Conservation (phyloP, 2,329 filamentous ascomycete genomes). For the Apiospora phragmitis region DNA sequence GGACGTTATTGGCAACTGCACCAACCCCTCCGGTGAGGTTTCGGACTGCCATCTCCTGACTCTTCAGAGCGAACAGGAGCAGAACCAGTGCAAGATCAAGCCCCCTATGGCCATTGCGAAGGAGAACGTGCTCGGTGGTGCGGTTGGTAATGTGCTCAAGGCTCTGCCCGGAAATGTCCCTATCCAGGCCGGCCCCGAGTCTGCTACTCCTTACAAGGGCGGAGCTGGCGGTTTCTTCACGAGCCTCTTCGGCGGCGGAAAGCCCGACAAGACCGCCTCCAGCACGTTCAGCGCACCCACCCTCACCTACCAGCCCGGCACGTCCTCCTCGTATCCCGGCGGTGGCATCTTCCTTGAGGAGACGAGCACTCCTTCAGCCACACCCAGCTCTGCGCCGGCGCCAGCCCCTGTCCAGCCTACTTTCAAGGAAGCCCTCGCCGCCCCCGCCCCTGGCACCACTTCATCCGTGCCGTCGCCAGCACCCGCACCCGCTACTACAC, state of each 20-base stretch:
- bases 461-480: constrained; percentile 15
- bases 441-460: not conserved
- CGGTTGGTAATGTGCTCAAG: constrained; percentile 45
- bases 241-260: constrained; percentile 21
- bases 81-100: constrained; percentile 62
- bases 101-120: constrained; percentile 52
- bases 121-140: constrained; percentile 53
- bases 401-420: constrained; percentile 13
- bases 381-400: constrained; percentile 16
- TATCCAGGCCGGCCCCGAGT: constrained; percentile 39
- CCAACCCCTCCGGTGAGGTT: constrained; percentile 66
- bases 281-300: constrained; percentile 25
- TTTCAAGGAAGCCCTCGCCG: constrained; percentile 17
- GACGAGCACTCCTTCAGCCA: not conserved
- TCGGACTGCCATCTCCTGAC: constrained; percentile 74
- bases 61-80: constrained; percentile 59
- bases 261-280: constrained; percentile 17
- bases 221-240: constrained; percentile 16
- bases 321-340: constrained; percentile 24
- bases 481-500: constrained; percentile 30
- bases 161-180: constrained; percentile 66
- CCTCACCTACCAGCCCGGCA: constrained; percentile 26
- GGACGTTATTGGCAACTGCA: constrained; percentile 73
- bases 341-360: constrained; percentile 29
- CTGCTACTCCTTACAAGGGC: constrained; percentile 20